These are phyloP conservation scores for Dillenia suffruticosa DNA, from an alignment of 164 flowering plant species.

Conservation along the genomic window DNA sequence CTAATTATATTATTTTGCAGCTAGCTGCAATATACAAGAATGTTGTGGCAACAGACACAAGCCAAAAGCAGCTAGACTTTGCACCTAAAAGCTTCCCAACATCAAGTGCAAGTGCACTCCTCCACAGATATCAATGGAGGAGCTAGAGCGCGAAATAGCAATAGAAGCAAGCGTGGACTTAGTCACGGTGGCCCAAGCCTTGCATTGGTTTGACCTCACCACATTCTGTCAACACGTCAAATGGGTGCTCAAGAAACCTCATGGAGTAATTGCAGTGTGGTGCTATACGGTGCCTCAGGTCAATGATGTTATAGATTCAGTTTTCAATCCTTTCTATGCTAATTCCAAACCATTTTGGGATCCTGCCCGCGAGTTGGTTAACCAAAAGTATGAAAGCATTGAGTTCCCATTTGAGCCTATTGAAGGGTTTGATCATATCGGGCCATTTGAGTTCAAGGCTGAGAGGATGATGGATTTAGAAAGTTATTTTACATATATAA, in stretches of 20 bases:
- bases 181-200: conserved; percentile 52
- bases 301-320: conserved; percentile 24
- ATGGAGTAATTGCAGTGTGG: conserved; percentile 74
- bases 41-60: conserved; percentile 24
- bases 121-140: conserved; percentile 8
- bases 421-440: conserved; percentile 59
- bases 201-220: conserved; percentile 72
- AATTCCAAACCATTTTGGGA: conserved; percentile 53
- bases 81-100: conserved; percentile 16
- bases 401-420: conserved; percentile 73
- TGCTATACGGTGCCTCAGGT: conserved; percentile 49
- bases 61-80: conserved; percentile 11
- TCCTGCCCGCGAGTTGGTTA: conserved; percentile 34
- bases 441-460: conserved; percentile 47
- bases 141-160: conserved; percentile 9
- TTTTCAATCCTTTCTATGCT: conserved; percentile 12
- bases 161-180: conserved; percentile 18
- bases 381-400: conserved; percentile 37
- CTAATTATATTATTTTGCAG: not conserved
- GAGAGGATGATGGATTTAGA: conserved; percentile 57
- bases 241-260: conserved; percentile 51
- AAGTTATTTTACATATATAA: conserved; percentile 37
- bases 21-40: conserved; percentile 19
- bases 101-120: conserved; percentile 21
- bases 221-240: conserved; percentile 47